A percentile compares a stretch with the other conserved stretches of the same genome.
Conservation (phyloP, 495 filamentous ascomycete species). For the Alectoria sarmentosa region DNA sequence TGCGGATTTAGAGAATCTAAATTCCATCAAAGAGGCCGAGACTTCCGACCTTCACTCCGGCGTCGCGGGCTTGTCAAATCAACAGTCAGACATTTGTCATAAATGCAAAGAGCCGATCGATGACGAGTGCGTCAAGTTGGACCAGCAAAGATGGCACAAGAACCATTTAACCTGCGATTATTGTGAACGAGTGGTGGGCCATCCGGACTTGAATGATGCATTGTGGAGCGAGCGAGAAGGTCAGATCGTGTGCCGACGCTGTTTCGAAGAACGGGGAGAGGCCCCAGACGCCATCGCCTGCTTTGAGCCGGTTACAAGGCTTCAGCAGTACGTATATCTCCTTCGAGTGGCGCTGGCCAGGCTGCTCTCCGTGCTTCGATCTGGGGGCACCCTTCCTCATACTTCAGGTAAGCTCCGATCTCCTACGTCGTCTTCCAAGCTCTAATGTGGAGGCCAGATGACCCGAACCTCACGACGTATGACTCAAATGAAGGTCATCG, state of each 20-base stretch:
- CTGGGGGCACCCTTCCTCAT: constrained; percentile 68
- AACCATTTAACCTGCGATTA: constrained; percentile 68
- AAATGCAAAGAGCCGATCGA: constrained; percentile 83
- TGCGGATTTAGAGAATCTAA: constrained; percentile 66
- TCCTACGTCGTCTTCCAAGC: not conserved
- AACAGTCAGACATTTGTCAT: constrained; percentile 73
- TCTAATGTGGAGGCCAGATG: constrained; percentile 43
- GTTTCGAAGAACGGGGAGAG: constrained; percentile 44
- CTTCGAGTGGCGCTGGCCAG: constrained; percentile 86
- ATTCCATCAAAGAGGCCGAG: constrained; percentile 62
- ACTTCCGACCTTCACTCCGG: constrained; percentile 66
- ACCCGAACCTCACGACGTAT: constrained; percentile 60
- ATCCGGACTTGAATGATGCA: constrained; percentile 50
- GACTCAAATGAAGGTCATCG: constrained; percentile 60
- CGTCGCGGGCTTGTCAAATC: constrained; percentile 64
- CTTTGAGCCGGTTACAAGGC: constrained; percentile 63
- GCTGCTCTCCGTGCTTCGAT: constrained; percentile 77
- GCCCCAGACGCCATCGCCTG: constrained; percentile 43
- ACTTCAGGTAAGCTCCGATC: constrained; percentile 50
- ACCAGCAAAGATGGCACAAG: constrained; percentile 74
- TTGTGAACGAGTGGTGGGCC: constrained; percentile 66
- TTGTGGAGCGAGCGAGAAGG: constrained; percentile 57
- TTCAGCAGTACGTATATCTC: constrained; percentile 91
- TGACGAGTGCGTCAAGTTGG: constrained; percentile 73
- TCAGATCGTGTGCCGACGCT: constrained; percentile 61